A percentile compares a stretch with the other conserved stretches of the same genome.
Evolutionary conservation across 345 rosid species (phyloP).

Genomic region (Eucalyptus sp.): DNA sequence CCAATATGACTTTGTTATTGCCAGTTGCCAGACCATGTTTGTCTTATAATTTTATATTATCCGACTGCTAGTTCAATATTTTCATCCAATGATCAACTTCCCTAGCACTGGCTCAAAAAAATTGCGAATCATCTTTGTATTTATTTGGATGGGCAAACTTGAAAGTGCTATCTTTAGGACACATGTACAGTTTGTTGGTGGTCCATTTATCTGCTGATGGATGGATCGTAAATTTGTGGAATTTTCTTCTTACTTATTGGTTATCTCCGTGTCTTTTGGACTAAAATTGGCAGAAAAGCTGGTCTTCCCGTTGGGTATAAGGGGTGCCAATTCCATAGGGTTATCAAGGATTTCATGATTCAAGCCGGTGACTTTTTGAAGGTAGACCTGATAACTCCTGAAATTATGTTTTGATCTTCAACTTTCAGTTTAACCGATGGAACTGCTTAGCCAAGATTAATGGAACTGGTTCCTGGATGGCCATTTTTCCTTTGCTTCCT

Average conservation of each 20-base stretch:
- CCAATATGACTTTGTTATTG: neutral
- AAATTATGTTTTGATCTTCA: neutral
- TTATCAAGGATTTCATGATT: slow-evolving; percentile 95
- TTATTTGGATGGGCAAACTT: neutral
- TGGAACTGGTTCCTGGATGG: neutral
- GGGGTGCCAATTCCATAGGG: slow-evolving; percentile 88
- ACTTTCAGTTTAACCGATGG: neutral
- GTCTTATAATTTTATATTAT: neutral
- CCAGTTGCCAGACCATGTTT: neutral
- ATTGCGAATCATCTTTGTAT: neutral
- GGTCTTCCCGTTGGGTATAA: slow-evolving; percentile 92
- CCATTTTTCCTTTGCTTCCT: neutral
- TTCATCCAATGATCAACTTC: neutral
- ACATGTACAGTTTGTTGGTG: neutral
- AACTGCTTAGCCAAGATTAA: neutral
- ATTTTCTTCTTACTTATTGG: neutral
- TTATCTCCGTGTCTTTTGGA: neutral
- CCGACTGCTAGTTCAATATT: neutral
- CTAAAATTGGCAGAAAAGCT: slow-evolving; percentile 48
- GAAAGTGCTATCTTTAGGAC: neutral
- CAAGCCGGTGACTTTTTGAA: slow-evolving; percentile 93
- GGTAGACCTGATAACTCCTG: slow-evolving; percentile 13
- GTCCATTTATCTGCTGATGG: neutral
- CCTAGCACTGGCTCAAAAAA: neutral
- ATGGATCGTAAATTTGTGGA: neutral